These are phyloP conservation scores for Physcomitrellopsis africana DNA, from an alignment of 225 moss, liverwort and hornwort species.

Conservation along the genomic window DNA sequence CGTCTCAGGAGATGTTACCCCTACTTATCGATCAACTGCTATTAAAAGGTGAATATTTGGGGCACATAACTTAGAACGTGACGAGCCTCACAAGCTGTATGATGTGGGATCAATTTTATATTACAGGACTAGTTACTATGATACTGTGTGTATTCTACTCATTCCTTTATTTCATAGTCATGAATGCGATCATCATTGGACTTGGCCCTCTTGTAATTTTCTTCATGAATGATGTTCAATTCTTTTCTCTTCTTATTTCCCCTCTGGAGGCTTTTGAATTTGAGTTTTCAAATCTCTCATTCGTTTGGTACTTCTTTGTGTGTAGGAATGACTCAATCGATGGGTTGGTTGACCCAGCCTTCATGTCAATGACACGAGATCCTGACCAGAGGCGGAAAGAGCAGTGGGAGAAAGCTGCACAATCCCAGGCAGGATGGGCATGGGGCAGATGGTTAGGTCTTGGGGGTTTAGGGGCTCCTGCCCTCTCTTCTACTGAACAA, in stretches of 20 bases:
- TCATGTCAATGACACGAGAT: slow-evolving; percentile 99
- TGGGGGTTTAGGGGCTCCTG: slow-evolving; percentile 84
- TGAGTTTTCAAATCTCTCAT: neutral
- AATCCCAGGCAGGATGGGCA: slow-evolving; percentile 93
- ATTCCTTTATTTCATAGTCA: neutral
- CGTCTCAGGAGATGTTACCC: slow-evolving; percentile 52
- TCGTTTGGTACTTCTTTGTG: slow-evolving; percentile 14
- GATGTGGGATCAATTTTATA: neutral
- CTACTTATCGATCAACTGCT: slow-evolving; percentile 49
- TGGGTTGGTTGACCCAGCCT: slow-evolving; percentile 86
- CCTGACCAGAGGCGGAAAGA: slow-evolving; percentile 98
- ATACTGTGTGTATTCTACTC: neutral
- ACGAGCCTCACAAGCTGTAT: slow-evolving; percentile 11
- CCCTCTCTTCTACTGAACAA: slow-evolving; percentile 80
- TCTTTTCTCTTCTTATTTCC: neutral
- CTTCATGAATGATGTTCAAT: neutral
- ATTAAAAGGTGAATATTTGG: slow-evolving; percentile 54
- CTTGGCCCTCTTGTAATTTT: slow-evolving; percentile 1
- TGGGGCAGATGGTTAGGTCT: slow-evolving; percentile 96
- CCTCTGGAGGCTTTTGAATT: neutral
- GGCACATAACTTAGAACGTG: neutral
- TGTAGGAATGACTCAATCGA: slow-evolving; percentile 80
- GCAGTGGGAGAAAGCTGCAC: slow-evolving; percentile 96
- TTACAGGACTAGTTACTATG: neutral
- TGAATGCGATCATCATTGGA: neutral